Conservation (phyloP, 1,139 yeast genomes). For the Kodamaea arcana region DNA sequence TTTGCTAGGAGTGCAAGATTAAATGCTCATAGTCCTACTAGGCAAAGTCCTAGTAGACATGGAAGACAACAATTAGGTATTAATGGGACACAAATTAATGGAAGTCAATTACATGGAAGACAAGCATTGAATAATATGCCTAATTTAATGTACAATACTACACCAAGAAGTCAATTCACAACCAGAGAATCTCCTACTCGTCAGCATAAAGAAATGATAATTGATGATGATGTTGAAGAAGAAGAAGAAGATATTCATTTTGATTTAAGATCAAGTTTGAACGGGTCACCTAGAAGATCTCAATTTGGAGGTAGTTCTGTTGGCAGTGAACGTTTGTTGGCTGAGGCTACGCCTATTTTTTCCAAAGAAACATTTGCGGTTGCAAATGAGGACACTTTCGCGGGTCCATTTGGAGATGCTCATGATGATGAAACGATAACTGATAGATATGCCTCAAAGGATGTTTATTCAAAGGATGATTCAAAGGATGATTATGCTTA, state of each 20-base stretch:
- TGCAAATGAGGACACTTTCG: slow-evolving; percentile 47
- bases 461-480: too few relatives aligned
- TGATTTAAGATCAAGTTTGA: slow-evolving; percentile 11
- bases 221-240: slow-evolving; percentile 40
- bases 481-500: slow-evolving; percentile 31
- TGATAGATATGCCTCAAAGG: slow-evolving; percentile 31
- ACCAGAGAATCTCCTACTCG: slow-evolving; percentile 65
- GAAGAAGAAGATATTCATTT: slow-evolving; percentile 14
- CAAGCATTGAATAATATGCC: slow-evolving; percentile 23
- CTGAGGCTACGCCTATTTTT: slow-evolving; percentile 63
- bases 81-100: background rate
- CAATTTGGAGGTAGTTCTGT: slow-evolving; percentile 29
- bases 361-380: slow-evolving; percentile 61
- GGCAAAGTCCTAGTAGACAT: too few relatives aligned
- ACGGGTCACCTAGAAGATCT: slow-evolving; percentile 34
- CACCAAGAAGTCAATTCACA: slow-evolving; percentile 56
- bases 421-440: slow-evolving; percentile 12
- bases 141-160: slow-evolving; percentile 21
- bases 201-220: slow-evolving; percentile 43
- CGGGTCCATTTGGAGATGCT: too few relatives aligned
- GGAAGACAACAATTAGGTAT: too few relatives aligned
- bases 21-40: too few relatives aligned
- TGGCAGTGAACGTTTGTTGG: slow-evolving; percentile 48
- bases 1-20: slow-evolving; percentile 50
- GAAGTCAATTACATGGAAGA: slow-evolving; percentile 23